phyloP scores from a whole-genome alignment of 1,139 yeast genomes.

The Wickerhamomyces sp. region DNA sequence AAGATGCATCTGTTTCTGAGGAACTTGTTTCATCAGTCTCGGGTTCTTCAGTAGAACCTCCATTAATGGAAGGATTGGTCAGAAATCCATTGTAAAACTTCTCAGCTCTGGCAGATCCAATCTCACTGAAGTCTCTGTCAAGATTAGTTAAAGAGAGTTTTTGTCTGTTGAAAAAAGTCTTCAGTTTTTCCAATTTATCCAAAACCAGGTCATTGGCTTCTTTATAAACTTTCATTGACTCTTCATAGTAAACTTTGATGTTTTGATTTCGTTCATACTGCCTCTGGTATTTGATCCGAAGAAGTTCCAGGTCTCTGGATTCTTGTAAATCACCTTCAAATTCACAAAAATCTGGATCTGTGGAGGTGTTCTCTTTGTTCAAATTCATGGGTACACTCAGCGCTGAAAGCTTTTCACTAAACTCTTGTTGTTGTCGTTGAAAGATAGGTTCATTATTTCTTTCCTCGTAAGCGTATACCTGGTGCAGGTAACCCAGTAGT shows the following conservation, averaged over 20 bases:
- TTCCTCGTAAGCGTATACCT: conserved; percentile 15
- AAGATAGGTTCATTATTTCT: conserved; percentile 8
- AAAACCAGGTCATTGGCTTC: conserved; percentile 24
- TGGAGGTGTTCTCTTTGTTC: conserved; percentile 5
- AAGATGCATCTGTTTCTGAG: conserved; percentile 17
- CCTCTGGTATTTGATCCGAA: conserved; percentile 22
- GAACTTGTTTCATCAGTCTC: conserved; percentile 4
- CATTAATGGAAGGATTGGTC: not conserved
- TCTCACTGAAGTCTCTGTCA: conserved; percentile 22
- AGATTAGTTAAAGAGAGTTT: conserved; percentile 18
- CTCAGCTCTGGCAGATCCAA: conserved; percentile 18
- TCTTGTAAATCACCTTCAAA: conserved; percentile 26
- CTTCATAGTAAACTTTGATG: conserved; percentile 22
- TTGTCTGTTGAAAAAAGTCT: conserved; percentile 28
- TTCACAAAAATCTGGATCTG: conserved; percentile 12
- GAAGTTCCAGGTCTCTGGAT: conserved; percentile 26
- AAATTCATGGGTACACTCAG: conserved; percentile 5
- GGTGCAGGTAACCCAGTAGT: conserved; percentile 18
- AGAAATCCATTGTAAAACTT: conserved; percentile 18
- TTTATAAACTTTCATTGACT: conserved; percentile 22
- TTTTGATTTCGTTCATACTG: conserved; percentile 23
- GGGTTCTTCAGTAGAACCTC: conserved; percentile 1
- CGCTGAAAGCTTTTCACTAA: not conserved
- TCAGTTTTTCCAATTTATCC: conserved; percentile 27
- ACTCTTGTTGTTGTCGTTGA: conserved; percentile 1